Conservation (phyloP, 2,329 filamentous ascomycete genomes). For the Corinectria fuckeliana region DNA sequence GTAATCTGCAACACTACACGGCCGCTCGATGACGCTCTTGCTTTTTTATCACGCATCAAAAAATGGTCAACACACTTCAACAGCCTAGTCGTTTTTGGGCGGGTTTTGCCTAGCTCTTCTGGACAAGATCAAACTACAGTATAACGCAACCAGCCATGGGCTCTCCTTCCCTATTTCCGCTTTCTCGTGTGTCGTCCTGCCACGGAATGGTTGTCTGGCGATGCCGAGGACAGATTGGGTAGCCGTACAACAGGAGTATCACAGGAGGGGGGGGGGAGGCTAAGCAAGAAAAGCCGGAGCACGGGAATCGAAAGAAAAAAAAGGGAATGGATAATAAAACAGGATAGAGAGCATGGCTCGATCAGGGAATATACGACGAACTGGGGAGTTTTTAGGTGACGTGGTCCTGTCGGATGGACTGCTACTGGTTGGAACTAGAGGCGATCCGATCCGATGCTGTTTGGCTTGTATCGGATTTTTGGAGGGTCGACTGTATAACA, state of each 20-base stretch:
- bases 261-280: not conserved
- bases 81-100: constrained; percentile 7
- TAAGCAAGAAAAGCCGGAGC: not conserved
- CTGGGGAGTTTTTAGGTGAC: constrained; percentile 4
- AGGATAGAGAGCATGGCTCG: not conserved
- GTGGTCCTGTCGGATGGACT: not conserved
- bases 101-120: not conserved
- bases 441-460: not conserved
- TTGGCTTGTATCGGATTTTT: not conserved
- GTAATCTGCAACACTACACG: constrained; percentile 4
- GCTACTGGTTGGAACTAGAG: not conserved
- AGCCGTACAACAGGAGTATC: not conserved
- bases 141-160: not conserved
- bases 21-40: constrained; percentile 4
- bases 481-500: not conserved
- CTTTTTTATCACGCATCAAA: constrained; percentile 4
- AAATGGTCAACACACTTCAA: constrained; percentile 2
- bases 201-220: too few species aligned
- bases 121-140: not conserved
- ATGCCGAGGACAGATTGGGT: not conserved
- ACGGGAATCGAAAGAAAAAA: not conserved
- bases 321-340: not conserved
- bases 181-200: too few species aligned
- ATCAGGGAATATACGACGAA: not conserved
- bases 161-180: not conserved